These are phyloP conservation scores for Colletotrichum sp. DNA, from an alignment of 2,329 filamentous ascomycete genomes.

Conservation along the genomic window DNA sequence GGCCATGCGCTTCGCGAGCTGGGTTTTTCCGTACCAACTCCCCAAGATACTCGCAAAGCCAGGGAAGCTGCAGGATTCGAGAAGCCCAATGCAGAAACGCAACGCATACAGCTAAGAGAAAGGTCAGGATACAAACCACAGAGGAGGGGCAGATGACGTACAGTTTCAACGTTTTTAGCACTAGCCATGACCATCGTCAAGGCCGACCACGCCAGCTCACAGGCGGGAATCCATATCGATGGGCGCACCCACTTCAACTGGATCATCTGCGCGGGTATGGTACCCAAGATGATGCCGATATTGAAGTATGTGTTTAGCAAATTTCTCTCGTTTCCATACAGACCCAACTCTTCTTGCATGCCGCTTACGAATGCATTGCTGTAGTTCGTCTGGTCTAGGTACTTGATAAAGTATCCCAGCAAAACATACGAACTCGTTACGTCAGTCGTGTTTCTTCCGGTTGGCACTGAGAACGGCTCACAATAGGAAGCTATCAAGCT, in stretches of 20 bases:
- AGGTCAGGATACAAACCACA: not conserved
- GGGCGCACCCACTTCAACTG: constrained; percentile 30
- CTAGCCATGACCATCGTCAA: constrained; percentile 15
- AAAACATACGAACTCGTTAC: not conserved
- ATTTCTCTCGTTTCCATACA: constrained; percentile 28
- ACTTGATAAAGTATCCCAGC: constrained; percentile 21
- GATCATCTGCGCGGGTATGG: constrained; percentile 28
- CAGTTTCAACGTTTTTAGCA: constrained; percentile 26
- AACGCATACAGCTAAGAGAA: constrained; percentile 40
- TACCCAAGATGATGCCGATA: constrained; percentile 25
- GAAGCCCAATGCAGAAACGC: constrained; percentile 47
- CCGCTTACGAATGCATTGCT: constrained; percentile 29
- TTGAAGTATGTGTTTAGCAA: constrained; percentile 26
- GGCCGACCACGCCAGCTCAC: constrained; percentile 28
- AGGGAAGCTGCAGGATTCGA: constrained; percentile 36
- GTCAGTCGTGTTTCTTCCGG: not conserved
- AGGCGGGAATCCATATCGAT: constrained; percentile 28
- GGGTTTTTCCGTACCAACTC: constrained; percentile 41
- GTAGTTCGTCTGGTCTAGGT: constrained; percentile 35
- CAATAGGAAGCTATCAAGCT: not conserved
- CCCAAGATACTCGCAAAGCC: constrained; percentile 39
- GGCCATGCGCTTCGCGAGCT: constrained; percentile 54
- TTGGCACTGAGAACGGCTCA: not conserved
- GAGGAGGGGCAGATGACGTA: not conserved
- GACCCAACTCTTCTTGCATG: constrained; percentile 27